phyloP scores from a whole-genome alignment of 1,284 basidiomycete species.

The Agroathelia rolfsii region DNA sequence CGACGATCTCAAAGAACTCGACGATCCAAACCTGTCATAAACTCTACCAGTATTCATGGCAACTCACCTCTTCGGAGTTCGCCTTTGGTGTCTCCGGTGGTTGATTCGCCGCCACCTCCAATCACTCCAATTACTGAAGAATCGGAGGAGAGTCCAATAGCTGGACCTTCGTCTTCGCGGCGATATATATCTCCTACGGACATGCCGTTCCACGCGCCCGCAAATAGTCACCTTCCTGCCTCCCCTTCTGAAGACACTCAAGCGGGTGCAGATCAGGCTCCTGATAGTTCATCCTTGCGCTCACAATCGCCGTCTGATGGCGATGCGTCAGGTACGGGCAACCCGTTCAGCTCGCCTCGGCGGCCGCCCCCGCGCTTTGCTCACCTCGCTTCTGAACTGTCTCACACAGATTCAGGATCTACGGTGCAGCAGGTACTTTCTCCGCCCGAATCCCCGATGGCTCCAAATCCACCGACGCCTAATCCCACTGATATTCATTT shows the following conservation, averaged over 20 bases:
- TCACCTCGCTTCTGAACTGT: slow-evolving; percentile 45
- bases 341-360: slow-evolving; percentile 65
- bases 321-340: slow-evolving; percentile 59
- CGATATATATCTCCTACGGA: slow-evolving; percentile 63
- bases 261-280: slow-evolving; percentile 21
- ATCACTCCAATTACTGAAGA: slow-evolving; percentile 71
- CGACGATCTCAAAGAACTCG: slow-evolving; percentile 54
- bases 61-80: slow-evolving; percentile 51
- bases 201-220: slow-evolving; percentile 45
- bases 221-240: slow-evolving; percentile 37
- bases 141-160: slow-evolving; percentile 27
- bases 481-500: slow-evolving; percentile 69
- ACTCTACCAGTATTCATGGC: slow-evolving; percentile 32
- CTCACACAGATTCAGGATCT: slow-evolving; percentile 52
- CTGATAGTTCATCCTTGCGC: slow-evolving; percentile 34
- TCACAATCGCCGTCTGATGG: slow-evolving; percentile 43
- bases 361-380: slow-evolving; percentile 48
- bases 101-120: slow-evolving; percentile 61
- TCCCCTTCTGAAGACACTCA: slow-evolving; percentile 27
- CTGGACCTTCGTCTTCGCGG: slow-evolving; percentile 36
- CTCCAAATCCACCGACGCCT: slow-evolving; percentile 69
- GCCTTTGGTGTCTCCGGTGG: slow-evolving; percentile 30
- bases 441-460: slow-evolving; percentile 65
- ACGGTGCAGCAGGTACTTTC: slow-evolving; percentile 62
- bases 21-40: slow-evolving; percentile 33